Evolutionary conservation across 257 asterid species (phyloP).

Genomic region (Lithospermum erythrorhizon): DNA sequence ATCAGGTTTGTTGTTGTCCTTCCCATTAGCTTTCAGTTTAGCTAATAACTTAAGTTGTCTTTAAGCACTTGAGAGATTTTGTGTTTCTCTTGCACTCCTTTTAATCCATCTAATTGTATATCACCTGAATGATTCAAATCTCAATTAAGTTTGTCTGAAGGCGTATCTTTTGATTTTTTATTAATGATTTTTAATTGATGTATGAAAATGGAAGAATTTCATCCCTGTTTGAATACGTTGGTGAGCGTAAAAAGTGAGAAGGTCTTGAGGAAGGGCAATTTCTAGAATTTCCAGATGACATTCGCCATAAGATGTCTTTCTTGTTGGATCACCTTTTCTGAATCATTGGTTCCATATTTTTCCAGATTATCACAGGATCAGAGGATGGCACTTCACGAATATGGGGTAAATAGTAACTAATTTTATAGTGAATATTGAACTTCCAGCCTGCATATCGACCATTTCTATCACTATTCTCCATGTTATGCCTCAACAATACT

Average conservation of each 20-base stretch:
- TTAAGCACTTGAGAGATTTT: background rate
- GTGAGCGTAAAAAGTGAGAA: too few species aligned
- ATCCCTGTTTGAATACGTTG: too few species aligned
- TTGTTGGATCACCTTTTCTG: background rate
- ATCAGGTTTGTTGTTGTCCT: conserved; percentile 43
- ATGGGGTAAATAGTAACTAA: conserved; percentile 59
- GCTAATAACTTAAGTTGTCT: background rate
- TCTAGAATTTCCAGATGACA: background rate
- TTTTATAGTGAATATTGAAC: background rate
- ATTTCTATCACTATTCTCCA: too few species aligned
- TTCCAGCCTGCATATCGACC: background rate
- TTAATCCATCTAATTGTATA: background rate
- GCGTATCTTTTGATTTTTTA: background rate
- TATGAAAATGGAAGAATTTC: too few species aligned
- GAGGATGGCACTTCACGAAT: conserved; percentile 91
- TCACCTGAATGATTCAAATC: background rate
- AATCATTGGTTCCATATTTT: conserved; percentile 12
- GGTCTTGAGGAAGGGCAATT: background rate
- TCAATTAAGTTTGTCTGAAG: background rate
- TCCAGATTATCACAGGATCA: conserved; percentile 93
- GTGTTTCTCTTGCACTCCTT: background rate
- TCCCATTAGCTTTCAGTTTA: background rate
- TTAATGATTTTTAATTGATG: too few species aligned
- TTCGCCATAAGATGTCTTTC: background rate
- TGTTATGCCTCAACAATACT: background rate